Base-by-base conservation (phyloP, 805 yeast species). In the Kodamaea lidongshanica region DNA sequence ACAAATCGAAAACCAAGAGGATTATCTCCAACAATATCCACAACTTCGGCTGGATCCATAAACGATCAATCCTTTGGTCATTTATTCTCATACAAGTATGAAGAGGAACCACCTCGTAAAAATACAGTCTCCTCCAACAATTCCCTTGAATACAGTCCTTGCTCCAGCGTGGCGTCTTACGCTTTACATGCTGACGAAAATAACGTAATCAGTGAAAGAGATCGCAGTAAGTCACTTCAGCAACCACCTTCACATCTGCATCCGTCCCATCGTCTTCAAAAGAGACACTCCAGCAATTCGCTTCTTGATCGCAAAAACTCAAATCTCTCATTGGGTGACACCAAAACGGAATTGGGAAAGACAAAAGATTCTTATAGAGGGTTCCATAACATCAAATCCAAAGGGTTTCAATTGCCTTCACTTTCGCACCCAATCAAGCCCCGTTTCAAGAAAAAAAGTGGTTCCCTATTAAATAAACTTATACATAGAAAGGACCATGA, bases 401-500 rank as follows among this genome's bases (percentile, higher is more conserved):
- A 54, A 12, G 55, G 53, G 6, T 40, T 41, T 12, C 58, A 60
- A 11, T 46, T 61, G 3, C 74, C 76, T 1, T 75, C 76, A 3
- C 54, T 67, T 25, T 40, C 52, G 13, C 69, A 62, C n/a, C 75
- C 75, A 1, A 63, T 70, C 16, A 69, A 67, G 37, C 74, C 74
- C 0, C 55, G 58, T 25, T 58, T 61, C 44, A 55, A 53, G 35
- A 65, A 61, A 40, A 55, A 59, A 40, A 53, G 62, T 23, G 42
- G 53, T 19, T 51, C 62, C 1, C 40, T 65, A 25, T 44, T 64
- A 16, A 67, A 67, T 5, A 64, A 63, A 33, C 46, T 64, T 20
- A 63, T 64, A 2, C 58, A 61, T 35, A 41, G 65, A 14, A 52
- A 60, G 34, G 35, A 32, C 20, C 35, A 27, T 21, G 35, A 32